These are phyloP conservation scores for Suhomyces faveliae DNA, from an alignment of 805 yeast genomes.

Conservation along the genomic window DNA sequence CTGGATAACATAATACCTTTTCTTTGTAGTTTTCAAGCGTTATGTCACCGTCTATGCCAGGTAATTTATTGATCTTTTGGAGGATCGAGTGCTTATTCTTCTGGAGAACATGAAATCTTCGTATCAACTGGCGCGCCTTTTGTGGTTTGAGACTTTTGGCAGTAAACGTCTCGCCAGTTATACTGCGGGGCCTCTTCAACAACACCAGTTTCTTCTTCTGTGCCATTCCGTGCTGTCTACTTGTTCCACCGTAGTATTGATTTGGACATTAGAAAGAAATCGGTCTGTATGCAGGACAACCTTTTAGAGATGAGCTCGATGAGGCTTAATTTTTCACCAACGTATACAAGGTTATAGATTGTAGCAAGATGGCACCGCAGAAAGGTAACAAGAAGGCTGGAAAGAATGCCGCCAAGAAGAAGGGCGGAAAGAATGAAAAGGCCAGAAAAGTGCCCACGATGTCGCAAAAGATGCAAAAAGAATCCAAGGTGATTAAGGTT, in stretches of 20 bases:
- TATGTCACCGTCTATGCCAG: slow-evolving; percentile 3
- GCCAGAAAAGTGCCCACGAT: slow-evolving; percentile 21
- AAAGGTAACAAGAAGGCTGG: slow-evolving; percentile 6
- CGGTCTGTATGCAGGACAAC: not conserved
- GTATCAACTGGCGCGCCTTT: slow-evolving; percentile 69
- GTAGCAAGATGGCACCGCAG: not conserved
- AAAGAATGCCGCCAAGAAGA: not conserved
- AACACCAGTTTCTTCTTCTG: slow-evolving; percentile 21
- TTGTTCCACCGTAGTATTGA: not conserved
- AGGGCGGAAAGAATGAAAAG: slow-evolving; percentile 7
- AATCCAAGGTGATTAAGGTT: slow-evolving; percentile 45
- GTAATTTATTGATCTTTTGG: slow-evolving; percentile 21
- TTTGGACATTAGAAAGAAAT: not conserved
- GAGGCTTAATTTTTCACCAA: slow-evolving; percentile 3
- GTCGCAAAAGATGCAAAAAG: slow-evolving; percentile 29
- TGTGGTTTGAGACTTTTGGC: slow-evolving; percentile 62
- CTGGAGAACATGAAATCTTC: slow-evolving; percentile 71
- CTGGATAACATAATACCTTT: slow-evolving; percentile 6
- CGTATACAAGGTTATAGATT: not conserved
- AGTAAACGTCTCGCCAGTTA: slow-evolving; percentile 26
- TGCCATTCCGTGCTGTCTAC: slow-evolving; percentile 9
- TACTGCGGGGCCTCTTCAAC: slow-evolving; percentile 30
- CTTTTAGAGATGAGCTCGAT: slow-evolving; percentile 1
- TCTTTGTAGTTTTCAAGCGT: slow-evolving; percentile 11
- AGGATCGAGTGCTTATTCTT: slow-evolving; percentile 51